These are phyloP conservation scores for Candida verbasci DNA, from an alignment of 805 yeast genomes.

Conservation along the genomic window DNA sequence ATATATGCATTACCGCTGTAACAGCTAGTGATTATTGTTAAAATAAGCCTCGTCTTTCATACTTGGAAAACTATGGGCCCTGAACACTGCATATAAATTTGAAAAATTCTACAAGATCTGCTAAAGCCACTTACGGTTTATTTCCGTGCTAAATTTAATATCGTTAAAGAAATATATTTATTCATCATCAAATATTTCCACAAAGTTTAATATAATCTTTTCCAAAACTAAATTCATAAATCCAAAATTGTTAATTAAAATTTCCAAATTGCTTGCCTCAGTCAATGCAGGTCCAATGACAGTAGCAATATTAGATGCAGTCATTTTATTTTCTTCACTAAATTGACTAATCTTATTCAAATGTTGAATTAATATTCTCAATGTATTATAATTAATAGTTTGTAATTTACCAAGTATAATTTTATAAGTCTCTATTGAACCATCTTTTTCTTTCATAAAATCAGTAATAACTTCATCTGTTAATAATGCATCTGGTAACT, in stretches of 20 bases:
- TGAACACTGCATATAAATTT: too few relatives aligned
- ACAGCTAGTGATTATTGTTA: too few relatives aligned
- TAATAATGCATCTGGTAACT: constrained; percentile 79
- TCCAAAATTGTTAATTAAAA: constrained; percentile 47
- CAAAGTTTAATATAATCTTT: constrained; percentile 42
- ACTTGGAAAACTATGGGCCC: too few relatives aligned
- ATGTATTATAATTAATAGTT: constrained; percentile 56
- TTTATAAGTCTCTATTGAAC: constrained; percentile 17
- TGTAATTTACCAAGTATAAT: constrained; percentile 49
- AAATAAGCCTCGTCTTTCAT: too few relatives aligned
- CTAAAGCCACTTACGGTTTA: too few relatives aligned
- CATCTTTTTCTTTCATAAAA: constrained; percentile 37
- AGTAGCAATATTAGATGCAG: constrained; percentile 82
- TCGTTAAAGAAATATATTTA: neutral
- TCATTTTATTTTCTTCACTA: constrained; percentile 76
- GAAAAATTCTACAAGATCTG: too few relatives aligned
- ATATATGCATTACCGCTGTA: too few relatives aligned
- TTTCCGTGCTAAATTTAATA: too few relatives aligned
- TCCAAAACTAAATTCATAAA: constrained; percentile 52
- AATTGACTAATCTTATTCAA: constrained; percentile 63
- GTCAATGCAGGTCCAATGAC: constrained; percentile 70
- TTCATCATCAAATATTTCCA: constrained; percentile 1
- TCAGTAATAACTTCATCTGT: constrained; percentile 61
- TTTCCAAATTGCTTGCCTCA: constrained; percentile 49
- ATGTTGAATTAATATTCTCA: constrained; percentile 66